Percentiles rank a stretch among this genome's conserved stretches.
Evolutionary conservation across 257 asterid genomes (phyloP).

Genomic region (Solanum appendiculatum): DNA sequence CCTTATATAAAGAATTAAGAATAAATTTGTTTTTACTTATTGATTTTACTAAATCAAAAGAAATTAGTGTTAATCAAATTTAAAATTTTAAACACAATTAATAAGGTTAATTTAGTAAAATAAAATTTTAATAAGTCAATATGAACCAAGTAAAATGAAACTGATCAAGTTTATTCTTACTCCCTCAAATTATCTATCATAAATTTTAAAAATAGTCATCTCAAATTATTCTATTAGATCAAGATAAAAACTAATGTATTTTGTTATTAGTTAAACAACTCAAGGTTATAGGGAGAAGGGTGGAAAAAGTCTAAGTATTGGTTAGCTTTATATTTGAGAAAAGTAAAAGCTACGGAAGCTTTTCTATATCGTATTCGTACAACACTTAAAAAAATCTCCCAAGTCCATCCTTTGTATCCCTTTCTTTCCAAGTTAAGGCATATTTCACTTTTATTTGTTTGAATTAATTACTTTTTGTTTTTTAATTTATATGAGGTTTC

Average conservation of each 20-base stretch:
- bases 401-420: slow-evolving; percentile 11
- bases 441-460: too few species aligned
- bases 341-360: slow-evolving; percentile 43
- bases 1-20: background rate
- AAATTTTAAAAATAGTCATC: background rate
- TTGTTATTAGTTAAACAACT: too few species aligned
- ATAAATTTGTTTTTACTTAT: background rate
- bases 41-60: background rate
- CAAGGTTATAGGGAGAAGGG: too few species aligned
- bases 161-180: background rate
- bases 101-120: too few species aligned
- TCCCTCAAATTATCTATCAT: background rate
- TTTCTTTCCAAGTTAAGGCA: slow-evolving; percentile 37
- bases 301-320: too few species aligned
- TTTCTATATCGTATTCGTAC: background rate
- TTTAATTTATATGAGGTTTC: too few species aligned
- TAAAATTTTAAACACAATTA: too few species aligned
- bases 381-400: background rate
- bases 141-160: background rate
- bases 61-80: too few species aligned
- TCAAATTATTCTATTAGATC: background rate
- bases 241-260: too few species aligned
- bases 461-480: too few species aligned
- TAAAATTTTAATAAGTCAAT: background rate
- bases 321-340: slow-evolving; percentile 39